Base-by-base conservation (phyloP, 768 basidiomycete species). In the Dendrothele bispora region DNA sequence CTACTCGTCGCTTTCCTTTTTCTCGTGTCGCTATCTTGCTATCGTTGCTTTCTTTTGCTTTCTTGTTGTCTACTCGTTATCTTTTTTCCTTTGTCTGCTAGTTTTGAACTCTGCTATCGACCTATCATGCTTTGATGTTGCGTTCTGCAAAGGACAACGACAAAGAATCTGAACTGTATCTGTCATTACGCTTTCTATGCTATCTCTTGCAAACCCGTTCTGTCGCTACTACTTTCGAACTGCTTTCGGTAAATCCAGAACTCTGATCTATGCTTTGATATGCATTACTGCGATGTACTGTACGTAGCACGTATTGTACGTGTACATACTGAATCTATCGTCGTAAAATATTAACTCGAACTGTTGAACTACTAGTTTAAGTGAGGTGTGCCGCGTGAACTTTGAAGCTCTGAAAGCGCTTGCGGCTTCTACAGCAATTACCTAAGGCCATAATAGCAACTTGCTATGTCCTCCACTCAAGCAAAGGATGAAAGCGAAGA, bases 401-500 rank as follows among this genome's bases (percentile, higher is more conserved):
- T n/a, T n/a, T n/a, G n/a, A n/a, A n/a, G n/a, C n/a, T n/a, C n/a
- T n/a, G n/a, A n/a, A n/a, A n/a, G n/a, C n/a, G n/a, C n/a, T n/a
- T n/a, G n/a, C n/a, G n/a, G n/a, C n/a, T n/a, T n/a, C n/a, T n/a
- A n/a, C n/a, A n/a, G n/a, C n/a, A n/a, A n/a, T n/a, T n/a, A n/a
- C n/a, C n/a, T n/a, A n/a, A n/a, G n/a, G n/a, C n/a, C n/a, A n/a
- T n/a, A n/a, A n/a, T n/a, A n/a, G n/a, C n/a, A n/a, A n/a, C n/a
- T n/a, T n/a, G n/a, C n/a, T n/a, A 47, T 47, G 46, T 47, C 46
- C 24, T 29, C 25, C 26, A 4, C 17, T 0, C 46, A 47, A 30
- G 21, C 37, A 27, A 75, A 73, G 58, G 76, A 79, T 54, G 82
- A 83, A n/a, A 68, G 69, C n/a, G 83, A 84, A 8, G 82, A 83